A percentile compares a stretch with the other conserved stretches of the same genome.
Evolutionary conservation across 1,284 basidiomycete genomes (phyloP).

Genomic region (Pholiota adiposa): DNA sequence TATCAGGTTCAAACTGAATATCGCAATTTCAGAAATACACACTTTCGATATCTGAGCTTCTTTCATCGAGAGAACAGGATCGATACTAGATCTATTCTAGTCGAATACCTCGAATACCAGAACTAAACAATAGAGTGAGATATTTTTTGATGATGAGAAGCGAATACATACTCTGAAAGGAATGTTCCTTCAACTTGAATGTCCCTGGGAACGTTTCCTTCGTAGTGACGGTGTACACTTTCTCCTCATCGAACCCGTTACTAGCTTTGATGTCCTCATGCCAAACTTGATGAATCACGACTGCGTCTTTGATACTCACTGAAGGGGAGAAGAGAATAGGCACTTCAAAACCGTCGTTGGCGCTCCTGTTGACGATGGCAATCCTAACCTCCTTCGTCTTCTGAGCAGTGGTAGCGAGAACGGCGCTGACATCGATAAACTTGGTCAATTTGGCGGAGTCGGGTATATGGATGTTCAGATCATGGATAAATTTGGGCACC

Average conservation of each 20-base stretch:
- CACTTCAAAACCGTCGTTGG: constrained; percentile 35
- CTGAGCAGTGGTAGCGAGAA: constrained; percentile 35
- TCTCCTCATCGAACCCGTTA: constrained; percentile 48
- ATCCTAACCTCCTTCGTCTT: constrained; percentile 42
- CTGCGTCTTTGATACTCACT: constrained; percentile 23
- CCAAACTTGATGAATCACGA: constrained; percentile 53
- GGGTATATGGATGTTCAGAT: constrained; percentile 40
- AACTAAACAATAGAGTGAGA: neutral
- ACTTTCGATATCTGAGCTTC: too few species aligned
- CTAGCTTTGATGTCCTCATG: constrained; percentile 40
- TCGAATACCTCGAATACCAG: neutral
- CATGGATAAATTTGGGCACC: constrained; percentile 50
- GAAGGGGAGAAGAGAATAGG: constrained; percentile 43
- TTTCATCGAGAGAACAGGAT: too few species aligned
- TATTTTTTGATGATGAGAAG: neutral
- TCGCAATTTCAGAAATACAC: too few species aligned
- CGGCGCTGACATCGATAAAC: constrained; percentile 52
- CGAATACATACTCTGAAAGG: constrained; percentile 43
- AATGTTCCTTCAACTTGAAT: constrained; percentile 49
- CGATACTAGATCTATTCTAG: neutral
- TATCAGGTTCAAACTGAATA: too few species aligned
- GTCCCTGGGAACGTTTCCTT: constrained; percentile 38
- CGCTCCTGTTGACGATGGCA: constrained; percentile 53
- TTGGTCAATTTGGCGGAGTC: constrained; percentile 39
- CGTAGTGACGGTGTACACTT: constrained; percentile 40